A percentile compares a stretch with the other conserved stretches of the same genome.
These are phyloP conservation scores for Inosperma sp. DNA, from an alignment of 768 basidiomycete genomes.

Conservation along the genomic window DNA sequence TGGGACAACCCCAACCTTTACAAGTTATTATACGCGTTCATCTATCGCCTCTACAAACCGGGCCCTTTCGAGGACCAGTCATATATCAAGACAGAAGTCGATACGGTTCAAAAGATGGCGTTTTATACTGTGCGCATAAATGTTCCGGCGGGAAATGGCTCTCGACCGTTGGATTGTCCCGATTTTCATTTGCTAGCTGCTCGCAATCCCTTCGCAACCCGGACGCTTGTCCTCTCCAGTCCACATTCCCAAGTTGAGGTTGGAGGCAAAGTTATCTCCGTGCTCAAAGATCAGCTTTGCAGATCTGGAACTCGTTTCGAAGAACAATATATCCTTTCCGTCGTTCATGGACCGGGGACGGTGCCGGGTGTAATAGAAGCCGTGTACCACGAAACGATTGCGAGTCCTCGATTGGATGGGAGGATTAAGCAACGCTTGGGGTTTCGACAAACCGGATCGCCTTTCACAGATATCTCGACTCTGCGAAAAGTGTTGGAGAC, in stretches of 20 bases:
- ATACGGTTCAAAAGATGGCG: background rate
- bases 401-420: background rate
- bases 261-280: background rate
- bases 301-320: background rate
- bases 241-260: background rate
- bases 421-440: background rate
- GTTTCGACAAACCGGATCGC: background rate
- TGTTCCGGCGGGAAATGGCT: background rate
- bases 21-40: background rate
- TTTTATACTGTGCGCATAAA: background rate
- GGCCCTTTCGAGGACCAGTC: background rate
- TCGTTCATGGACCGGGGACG: background rate
- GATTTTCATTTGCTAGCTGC: background rate
- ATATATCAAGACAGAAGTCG: background rate
- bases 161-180: background rate
- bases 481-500: background rate
- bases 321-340: background rate
- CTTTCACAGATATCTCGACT: background rate
- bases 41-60: conserved; percentile 1
- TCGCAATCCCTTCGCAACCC: background rate
- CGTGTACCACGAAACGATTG: background rate
- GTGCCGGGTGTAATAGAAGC: background rate
- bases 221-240: background rate
- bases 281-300: conserved; percentile 6
- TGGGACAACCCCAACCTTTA: too few species aligned